Evolutionary conservation across 2,329 filamentous ascomycete genomes (phyloP).

Genomic region (Eutypella sp.): DNA sequence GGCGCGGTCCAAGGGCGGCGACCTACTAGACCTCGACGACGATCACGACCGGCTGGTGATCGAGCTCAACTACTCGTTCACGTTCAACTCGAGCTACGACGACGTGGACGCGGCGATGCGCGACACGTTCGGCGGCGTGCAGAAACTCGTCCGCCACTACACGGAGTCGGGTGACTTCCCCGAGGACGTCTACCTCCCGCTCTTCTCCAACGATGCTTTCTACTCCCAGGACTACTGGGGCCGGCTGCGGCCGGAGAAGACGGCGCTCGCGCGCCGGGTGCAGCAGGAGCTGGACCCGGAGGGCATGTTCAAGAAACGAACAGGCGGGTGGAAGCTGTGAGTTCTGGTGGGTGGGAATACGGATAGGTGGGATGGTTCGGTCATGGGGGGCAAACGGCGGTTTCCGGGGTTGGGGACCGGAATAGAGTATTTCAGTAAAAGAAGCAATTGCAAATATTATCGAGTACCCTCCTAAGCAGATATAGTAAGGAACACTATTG

Average conservation of each 20-base stretch:
- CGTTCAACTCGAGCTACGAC: constrained; percentile 20
- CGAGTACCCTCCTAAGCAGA: too few species aligned
- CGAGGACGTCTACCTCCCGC: constrained; percentile 31
- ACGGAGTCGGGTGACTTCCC: constrained; percentile 29
- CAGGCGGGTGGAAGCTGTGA: constrained; percentile 34
- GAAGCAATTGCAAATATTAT: too few species aligned
- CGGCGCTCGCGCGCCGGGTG: constrained; percentile 29
- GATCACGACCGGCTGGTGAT: constrained; percentile 35
- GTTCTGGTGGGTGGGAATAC: too few species aligned
- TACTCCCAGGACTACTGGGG: constrained; percentile 38
- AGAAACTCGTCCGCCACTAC: constrained; percentile 23
- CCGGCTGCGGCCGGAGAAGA: constrained; percentile 30
- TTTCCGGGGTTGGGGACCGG: too few species aligned
- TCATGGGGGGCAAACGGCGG: too few species aligned
- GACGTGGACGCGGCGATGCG: constrained; percentile 31
- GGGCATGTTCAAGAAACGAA: constrained; percentile 33
- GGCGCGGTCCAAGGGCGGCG: constrained; percentile 28
- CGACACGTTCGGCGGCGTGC: constrained; percentile 30
- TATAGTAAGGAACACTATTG: too few species aligned
- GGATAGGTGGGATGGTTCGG: too few species aligned
- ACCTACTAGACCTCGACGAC: constrained; percentile 36
- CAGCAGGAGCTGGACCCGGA: constrained; percentile 32
- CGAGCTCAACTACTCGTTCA: constrained; percentile 39
- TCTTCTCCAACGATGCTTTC: constrained; percentile 41
- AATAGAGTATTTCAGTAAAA: too few species aligned